Percentiles rank a stretch among this genome's conserved stretches.
phyloP scores from a whole-genome alignment of 345 rosid species.

The Citrus cavaleriei region DNA sequence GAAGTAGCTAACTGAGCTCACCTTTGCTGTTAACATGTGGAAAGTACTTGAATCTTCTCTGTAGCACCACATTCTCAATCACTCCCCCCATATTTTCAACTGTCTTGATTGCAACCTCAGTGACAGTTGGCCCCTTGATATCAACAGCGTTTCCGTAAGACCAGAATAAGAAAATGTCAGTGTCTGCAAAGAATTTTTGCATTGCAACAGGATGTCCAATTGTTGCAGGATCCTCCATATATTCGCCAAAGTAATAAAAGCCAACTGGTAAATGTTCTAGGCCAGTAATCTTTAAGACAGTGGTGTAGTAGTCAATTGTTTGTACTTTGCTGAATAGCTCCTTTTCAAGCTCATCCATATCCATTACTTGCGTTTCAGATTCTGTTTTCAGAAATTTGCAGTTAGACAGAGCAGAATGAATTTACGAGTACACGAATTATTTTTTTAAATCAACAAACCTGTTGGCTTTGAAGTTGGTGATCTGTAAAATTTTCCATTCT shows the following conservation, averaged over 20 bases:
- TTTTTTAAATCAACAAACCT: constrained; percentile 30
- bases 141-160: constrained; percentile 52
- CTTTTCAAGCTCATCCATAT: constrained; percentile 46
- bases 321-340: constrained; percentile 54
- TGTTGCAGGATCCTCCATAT: constrained; percentile 61
- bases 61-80: constrained; percentile 48
- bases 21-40: constrained; percentile 64
- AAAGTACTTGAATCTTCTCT: constrained; percentile 58
- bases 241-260: constrained; percentile 61
- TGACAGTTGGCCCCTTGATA: constrained; percentile 37
- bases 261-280: constrained; percentile 54
- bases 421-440: background rate
- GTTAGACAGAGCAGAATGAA: background rate
- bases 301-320: constrained; percentile 66
- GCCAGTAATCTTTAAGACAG: constrained; percentile 53
- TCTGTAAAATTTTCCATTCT: constrained; percentile 46
- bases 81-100: constrained; percentile 43
- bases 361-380: constrained; percentile 38
- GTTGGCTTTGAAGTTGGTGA: constrained; percentile 26
- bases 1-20: constrained; percentile 19
- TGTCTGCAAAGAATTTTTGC: constrained; percentile 60
- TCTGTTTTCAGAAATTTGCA: constrained; percentile 29
- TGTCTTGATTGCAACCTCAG: constrained; percentile 37
- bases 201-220: constrained; percentile 68
- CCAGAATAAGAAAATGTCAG: constrained; percentile 69